Conservation (phyloP, 768 basidiomycete species). For the Boletus vermiculosoides region DNA sequence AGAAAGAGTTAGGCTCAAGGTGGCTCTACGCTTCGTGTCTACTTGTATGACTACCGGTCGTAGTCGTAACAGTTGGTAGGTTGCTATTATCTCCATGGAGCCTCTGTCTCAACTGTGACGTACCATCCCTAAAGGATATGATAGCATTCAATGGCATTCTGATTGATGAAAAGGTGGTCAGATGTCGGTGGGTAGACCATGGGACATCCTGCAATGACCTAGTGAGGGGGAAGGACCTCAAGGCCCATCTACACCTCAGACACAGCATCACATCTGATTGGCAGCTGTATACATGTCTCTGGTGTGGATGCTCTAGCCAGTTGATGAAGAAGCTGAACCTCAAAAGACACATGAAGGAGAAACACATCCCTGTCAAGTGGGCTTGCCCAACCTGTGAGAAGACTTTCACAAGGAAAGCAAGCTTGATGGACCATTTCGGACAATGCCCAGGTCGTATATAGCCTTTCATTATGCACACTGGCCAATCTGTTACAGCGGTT, state of each 20-base stretch:
- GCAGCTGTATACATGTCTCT: background rate
- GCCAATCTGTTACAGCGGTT: no score
- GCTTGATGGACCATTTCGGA: background rate
- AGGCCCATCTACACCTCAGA: background rate
- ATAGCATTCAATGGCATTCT: no score
- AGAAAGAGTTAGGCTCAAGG: no score
- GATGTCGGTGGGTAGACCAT: constrained; percentile 3
- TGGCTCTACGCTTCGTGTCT: no score
- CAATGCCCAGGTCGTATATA: background rate
- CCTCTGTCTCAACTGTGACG: no score
- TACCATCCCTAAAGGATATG: no score
- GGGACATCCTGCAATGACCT: background rate
- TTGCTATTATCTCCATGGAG: no score
- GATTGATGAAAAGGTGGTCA: no score
- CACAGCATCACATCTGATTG: background rate
- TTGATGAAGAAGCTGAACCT: constrained; percentile 1
- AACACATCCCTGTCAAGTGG: background rate
- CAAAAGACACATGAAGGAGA: constrained; percentile 2
- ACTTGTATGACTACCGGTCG: no score
- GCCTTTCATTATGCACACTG: background rate
- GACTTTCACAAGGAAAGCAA: background rate
- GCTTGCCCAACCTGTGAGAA: constrained; percentile 1
- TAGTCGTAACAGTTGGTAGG: no score
- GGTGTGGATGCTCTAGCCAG: background rate
- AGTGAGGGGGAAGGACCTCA: background rate